Conservation (phyloP, 73 alveolate genomes). For the Paramecium pentaurelia region DNA sequence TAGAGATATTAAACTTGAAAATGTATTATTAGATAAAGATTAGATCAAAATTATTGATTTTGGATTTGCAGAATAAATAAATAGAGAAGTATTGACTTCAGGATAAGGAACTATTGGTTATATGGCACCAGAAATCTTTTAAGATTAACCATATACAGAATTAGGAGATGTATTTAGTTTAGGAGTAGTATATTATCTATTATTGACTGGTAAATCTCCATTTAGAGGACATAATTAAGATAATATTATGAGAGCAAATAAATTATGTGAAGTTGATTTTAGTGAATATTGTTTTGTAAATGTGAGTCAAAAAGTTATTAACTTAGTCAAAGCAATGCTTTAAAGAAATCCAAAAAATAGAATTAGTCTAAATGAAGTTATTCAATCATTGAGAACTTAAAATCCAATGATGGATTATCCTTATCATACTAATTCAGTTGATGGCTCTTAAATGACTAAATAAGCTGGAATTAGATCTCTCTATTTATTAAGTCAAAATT, state of each 20-base stretch:
- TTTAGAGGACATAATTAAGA: conserved; percentile 13
- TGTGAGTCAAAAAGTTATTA: neutral
- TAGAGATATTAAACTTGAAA: conserved; percentile 58
- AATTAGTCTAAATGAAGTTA: neutral
- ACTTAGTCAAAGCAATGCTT: neutral
- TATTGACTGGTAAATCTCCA: conserved; percentile 61
- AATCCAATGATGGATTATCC: neutral
- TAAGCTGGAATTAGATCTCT: neutral
- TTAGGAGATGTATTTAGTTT: conserved; percentile 75
- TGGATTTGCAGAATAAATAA: conserved; percentile 66
- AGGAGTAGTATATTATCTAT: conserved; percentile 64
- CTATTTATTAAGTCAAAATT: neutral
- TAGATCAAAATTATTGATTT: conserved; percentile 75
- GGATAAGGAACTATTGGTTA: conserved; percentile 72
- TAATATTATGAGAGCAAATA: conserved; percentile 11
- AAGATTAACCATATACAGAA: conserved; percentile 62
- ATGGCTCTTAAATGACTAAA: neutral
- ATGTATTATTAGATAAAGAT: conserved; percentile 54
- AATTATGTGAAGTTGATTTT: conserved; percentile 31
- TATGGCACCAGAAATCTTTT: conserved; percentile 78
- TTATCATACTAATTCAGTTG: neutral
- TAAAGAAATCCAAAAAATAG: neutral
- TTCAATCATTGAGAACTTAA: neutral
- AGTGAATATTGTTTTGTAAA: neutral
- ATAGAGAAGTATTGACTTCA: neutral